These are phyloP conservation scores for Neopestalotiopsis clavispora DNA, from an alignment of 2,329 filamentous ascomycete genomes.

Conservation along the genomic window DNA sequence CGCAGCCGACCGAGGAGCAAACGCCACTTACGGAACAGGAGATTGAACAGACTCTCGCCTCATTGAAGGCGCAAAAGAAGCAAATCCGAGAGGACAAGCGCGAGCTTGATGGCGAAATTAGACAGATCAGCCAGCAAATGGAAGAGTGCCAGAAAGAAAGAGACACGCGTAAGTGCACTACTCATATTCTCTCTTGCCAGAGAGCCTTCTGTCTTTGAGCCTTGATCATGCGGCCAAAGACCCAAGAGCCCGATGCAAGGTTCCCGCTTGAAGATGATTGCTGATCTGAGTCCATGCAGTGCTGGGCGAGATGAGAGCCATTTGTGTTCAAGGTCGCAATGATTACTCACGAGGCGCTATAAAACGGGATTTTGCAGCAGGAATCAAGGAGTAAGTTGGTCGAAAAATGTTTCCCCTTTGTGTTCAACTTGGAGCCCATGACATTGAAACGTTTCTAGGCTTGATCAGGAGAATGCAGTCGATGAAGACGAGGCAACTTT, in stretches of 20 bases:
- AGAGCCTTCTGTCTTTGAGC: no score
- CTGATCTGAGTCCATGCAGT: not conserved
- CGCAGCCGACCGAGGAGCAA: not conserved
- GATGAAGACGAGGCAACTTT: slow-evolving; percentile 60
- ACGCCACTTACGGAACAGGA: not conserved
- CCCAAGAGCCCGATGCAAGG: not conserved
- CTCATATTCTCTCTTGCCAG: not conserved
- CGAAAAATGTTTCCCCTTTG: not conserved
- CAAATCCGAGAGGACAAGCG: slow-evolving; percentile 1
- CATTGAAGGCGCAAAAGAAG: not conserved
- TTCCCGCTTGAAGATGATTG: not conserved
- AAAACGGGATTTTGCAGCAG: slow-evolving; percentile 61
- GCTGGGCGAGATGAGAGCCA: slow-evolving; percentile 21
- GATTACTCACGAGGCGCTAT: slow-evolving; percentile 59
- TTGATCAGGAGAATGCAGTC: slow-evolving; percentile 57
- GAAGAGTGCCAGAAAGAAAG: not conserved
- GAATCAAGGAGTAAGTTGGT: slow-evolving; percentile 54
- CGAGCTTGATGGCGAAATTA: not conserved
- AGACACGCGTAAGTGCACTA: not conserved
- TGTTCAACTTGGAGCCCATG: no score
- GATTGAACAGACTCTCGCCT: not conserved
- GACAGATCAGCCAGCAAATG: not conserved
- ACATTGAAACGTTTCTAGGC: slow-evolving; percentile 28
- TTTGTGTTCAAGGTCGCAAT: slow-evolving; percentile 61
- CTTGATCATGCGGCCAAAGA: no score